phyloP scores from a whole-genome alignment of 2,329 filamentous ascomycete species.

The Hirsutella thompsonii region DNA sequence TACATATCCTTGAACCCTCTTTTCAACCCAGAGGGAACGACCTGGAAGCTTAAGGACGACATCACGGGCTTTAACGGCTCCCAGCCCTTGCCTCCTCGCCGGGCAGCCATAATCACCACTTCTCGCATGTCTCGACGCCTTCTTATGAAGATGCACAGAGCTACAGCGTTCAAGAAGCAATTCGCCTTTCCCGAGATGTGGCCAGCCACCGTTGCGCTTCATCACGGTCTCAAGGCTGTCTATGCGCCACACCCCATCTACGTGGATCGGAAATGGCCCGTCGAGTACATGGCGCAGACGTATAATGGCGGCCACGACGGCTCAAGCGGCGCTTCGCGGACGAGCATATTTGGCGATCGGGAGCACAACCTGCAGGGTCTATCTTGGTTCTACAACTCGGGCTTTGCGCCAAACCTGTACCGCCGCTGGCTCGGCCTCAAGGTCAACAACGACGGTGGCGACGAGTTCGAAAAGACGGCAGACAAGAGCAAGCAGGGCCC shows the following conservation, averaged over 20 bases:
- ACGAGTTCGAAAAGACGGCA: constrained; percentile 55
- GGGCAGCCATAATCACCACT: constrained; percentile 80
- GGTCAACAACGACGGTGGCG: constrained; percentile 67
- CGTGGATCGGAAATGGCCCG: constrained; percentile 77
- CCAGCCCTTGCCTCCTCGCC: constrained; percentile 51
- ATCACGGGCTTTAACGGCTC: constrained; percentile 69
- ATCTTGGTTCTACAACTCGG: constrained; percentile 85
- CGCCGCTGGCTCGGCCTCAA: constrained; percentile 73
- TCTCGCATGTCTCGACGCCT: constrained; percentile 71
- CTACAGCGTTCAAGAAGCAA: constrained; percentile 74
- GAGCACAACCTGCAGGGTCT: constrained; percentile 83
- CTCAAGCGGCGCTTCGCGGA: constrained; percentile 58
- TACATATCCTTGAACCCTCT: constrained; percentile 85
- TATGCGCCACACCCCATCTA: constrained; percentile 83
- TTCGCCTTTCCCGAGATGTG: constrained; percentile 96
- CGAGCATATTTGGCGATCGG: constrained; percentile 65
- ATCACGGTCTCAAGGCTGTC: constrained; percentile 87
- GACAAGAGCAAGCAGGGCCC: constrained; percentile 37
- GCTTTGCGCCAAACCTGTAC: constrained; percentile 73
- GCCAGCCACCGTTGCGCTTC: constrained; percentile 75
- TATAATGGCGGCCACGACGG: constrained; percentile 73
- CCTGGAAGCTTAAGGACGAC: constrained; percentile 70
- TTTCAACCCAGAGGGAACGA: constrained; percentile 79
- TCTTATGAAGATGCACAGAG: constrained; percentile 77
- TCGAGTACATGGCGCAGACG: constrained; percentile 59